Percentiles rank a stretch among this genome's conserved stretches.
phyloP scores from a whole-genome alignment of 345 rosid species.

The Punica granatum region DNA sequence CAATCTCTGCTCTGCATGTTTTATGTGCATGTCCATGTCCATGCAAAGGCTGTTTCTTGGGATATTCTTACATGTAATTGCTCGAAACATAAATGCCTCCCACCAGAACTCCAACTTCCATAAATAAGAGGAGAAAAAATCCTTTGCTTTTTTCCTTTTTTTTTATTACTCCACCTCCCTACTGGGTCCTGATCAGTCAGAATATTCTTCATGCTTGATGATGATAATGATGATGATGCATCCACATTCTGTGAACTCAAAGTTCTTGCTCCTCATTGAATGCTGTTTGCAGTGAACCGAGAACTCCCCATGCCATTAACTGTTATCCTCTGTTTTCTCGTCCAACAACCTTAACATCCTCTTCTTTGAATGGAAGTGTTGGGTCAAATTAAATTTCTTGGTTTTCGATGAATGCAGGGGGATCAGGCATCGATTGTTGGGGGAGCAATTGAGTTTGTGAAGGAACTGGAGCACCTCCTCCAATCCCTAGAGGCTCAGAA shows the following conservation, averaged over 20 bases:
- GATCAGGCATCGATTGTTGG: slow-evolving; percentile 94
- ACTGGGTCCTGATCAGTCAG: background rate
- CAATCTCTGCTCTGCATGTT: background rate
- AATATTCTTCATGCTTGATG: background rate
- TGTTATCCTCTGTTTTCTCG: background rate
- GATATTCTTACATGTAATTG: background rate
- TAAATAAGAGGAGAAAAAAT: background rate
- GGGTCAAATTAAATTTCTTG: background rate
- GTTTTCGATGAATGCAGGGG: slow-evolving; percentile 37
- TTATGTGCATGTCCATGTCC: background rate
- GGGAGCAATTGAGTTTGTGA: slow-evolving; percentile 84
- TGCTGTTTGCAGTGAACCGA: background rate
- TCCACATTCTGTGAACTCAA: background rate
- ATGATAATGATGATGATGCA: background rate
- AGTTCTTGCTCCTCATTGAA: background rate
- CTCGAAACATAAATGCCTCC: background rate
- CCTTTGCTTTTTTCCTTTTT: too few relatives aligned
- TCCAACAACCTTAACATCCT: slow-evolving; percentile 1
- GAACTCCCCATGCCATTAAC: too few relatives aligned
- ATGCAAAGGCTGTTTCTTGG: background rate
- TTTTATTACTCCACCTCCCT: background rate
- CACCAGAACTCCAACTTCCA: slow-evolving; percentile 1
- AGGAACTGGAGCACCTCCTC: slow-evolving; percentile 71
- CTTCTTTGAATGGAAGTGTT: background rate
- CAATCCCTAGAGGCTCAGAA: slow-evolving; percentile 65